Base-by-base conservation (phyloP, 805 yeast genomes). In the Blastobotrys terrestris region DNA sequence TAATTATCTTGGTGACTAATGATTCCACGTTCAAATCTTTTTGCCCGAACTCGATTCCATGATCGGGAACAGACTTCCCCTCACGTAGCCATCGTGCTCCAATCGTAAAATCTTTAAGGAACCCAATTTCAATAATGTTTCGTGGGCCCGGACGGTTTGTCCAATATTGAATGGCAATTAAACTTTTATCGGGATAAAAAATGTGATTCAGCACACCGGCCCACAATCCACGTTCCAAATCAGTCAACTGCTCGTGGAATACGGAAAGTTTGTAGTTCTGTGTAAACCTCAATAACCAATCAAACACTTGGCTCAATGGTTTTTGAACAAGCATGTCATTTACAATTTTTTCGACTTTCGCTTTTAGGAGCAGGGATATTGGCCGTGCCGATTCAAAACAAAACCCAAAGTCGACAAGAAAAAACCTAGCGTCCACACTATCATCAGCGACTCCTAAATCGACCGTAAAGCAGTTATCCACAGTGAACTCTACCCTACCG, bases 391-490 rank as follows among this genome's bases (percentile, higher is more conserved):
- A 63, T 6, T 66, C 59, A 60, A 85, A 84, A 19, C 77, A 70
- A 52, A 90, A 78, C 52, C 80, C 76, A 67, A 90, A 85, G 64
- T 87, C 92, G 18, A 92, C 85, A 55, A 89, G 75, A 63, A 83
- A 87, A 60, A 86, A 84, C 14, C 89, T 89, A 0, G 89, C 79
- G 40, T 78, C 77, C 2, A 72, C 73, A 1, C 74, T 72, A 20
- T 82, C 81, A 60, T 80, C 83, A 3, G 83, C 83, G 39, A 88
- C 82, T 0, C 94, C 87, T n/a, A 91, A 74, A 20, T 90, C 87
- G 14, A 89, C 77, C 64, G 83, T 81, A 63, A 87, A 89, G 48
- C 84, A 84, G 51, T 80, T 76, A 0, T 77, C 75, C 1, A 87
- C 79, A 2, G 77, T 72, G 58, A 87, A 82, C 51, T 77, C 77